phyloP scores from a whole-genome alignment of 306 rosid genomes.

The Geum urbanum region DNA sequence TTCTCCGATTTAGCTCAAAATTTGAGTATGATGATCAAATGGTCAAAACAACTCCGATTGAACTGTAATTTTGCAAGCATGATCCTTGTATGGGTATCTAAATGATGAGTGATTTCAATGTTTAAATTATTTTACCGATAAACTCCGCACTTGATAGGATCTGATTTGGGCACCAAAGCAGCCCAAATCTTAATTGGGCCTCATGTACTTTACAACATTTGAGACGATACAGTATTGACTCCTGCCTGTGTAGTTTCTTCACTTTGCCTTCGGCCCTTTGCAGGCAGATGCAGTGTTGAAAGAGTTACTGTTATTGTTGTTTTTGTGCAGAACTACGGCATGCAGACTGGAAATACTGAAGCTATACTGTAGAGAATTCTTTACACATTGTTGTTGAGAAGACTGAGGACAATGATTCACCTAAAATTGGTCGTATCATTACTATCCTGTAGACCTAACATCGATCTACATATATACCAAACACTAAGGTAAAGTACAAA shows the following conservation, averaged over 20 bases:
- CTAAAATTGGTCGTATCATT: background rate
- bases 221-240: background rate
- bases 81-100: too few species aligned
- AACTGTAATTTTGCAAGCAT: too few species aligned
- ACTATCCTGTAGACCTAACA: background rate
- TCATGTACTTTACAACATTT: background rate
- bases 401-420: conserved; percentile 4
- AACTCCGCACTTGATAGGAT: too few species aligned
- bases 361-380: background rate
- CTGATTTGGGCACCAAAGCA: background rate
- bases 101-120: too few species aligned
- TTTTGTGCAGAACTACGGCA: background rate
- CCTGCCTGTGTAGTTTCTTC: background rate
- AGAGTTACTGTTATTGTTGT: background rate
- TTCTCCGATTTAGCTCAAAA: too few species aligned
- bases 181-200: background rate
- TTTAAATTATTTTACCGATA: too few species aligned
- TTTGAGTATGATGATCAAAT: too few species aligned
- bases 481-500: background rate
- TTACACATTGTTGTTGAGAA: background rate
- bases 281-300: background rate
- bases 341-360: background rate
- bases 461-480: too few species aligned
- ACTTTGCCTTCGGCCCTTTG: background rate
- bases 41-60: too few species aligned